Conservation (phyloP, 2,329 filamentous ascomycete genomes). For the Talaromyces sp. region DNA sequence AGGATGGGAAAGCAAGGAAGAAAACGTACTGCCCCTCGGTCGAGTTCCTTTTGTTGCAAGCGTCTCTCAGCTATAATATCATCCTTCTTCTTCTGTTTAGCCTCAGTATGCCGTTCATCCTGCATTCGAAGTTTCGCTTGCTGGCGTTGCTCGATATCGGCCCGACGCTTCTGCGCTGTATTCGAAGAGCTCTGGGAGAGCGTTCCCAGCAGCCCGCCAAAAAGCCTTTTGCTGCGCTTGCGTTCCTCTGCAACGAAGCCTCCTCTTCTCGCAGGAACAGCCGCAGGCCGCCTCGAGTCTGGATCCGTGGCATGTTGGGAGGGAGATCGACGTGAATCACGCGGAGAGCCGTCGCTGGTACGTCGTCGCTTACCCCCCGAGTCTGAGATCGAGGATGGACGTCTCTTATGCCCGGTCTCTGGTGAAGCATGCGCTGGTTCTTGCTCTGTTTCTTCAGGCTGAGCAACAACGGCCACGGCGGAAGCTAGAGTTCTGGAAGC, state of each 20-base stretch:
- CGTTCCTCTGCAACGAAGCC: constrained; percentile 67
- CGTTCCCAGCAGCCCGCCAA: constrained; percentile 74
- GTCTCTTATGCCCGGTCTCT: constrained; percentile 43
- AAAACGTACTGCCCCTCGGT: constrained; percentile 67
- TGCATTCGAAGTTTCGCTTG: constrained; percentile 75
- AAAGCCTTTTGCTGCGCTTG: constrained; percentile 78
- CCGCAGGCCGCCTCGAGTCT: constrained; percentile 15
- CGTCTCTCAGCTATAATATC: constrained; percentile 58
- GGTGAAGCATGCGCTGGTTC: constrained; percentile 23
- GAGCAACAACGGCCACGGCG: constrained; percentile 49
- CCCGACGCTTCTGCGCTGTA: constrained; percentile 63
- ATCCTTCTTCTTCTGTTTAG: constrained; percentile 61
- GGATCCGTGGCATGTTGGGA: constrained; percentile 17
- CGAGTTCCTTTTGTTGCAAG: constrained; percentile 68
- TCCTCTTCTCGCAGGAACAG: constrained; percentile 18
- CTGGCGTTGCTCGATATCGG: constrained; percentile 78
- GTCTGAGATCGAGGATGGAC: constrained; percentile 51
- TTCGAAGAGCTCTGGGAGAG: constrained; percentile 67
- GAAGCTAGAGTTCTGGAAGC: constrained; percentile 46
- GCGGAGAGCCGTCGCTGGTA: constrained; percentile 31
- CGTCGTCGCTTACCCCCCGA: constrained; percentile 51
- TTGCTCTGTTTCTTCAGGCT: constrained; percentile 25
- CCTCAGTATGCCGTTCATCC: constrained; percentile 65
- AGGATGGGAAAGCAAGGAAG: background rate
- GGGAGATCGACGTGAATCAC: constrained; percentile 9